Conservation (phyloP, 169 alveolate genomes). For the Plasmodium relictum region DNA sequence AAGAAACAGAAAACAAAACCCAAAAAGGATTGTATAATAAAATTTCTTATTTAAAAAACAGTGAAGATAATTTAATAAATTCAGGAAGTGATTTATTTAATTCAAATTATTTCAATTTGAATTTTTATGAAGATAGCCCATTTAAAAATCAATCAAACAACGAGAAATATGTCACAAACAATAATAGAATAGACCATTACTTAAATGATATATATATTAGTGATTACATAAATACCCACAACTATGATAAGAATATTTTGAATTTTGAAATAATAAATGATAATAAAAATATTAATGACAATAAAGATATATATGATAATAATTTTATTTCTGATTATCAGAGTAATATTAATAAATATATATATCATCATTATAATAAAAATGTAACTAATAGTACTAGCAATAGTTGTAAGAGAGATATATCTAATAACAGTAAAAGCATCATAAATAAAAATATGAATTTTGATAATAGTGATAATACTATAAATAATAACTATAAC, state of each 20-base stretch:
- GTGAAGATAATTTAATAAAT: constrained; percentile 6
- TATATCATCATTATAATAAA: constrained; percentile 4
- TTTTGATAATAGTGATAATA: too few relatives aligned
- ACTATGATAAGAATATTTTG: constrained; percentile 20
- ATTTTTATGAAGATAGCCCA: constrained; percentile 11
- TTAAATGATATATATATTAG: constrained; percentile 29
- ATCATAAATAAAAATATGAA: too few relatives aligned
- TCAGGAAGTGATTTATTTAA: background rate
- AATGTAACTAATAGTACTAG: background rate
- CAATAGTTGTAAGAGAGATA: too few relatives aligned
- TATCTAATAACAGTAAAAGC: too few relatives aligned
- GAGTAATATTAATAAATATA: constrained; percentile 7
- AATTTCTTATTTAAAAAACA: constrained; percentile 18
- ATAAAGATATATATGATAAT: constrained; percentile 11
- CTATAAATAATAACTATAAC: too few relatives aligned
- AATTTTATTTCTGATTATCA: constrained; percentile 12
- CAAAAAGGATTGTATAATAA: constrained; percentile 17
- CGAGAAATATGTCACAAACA: background rate
- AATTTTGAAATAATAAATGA: constrained; percentile 23
- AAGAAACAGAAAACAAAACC: constrained; percentile 9
- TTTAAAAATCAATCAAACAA: background rate
- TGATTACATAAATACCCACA: constrained; percentile 26
- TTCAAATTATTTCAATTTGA: background rate
- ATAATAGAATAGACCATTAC: constrained; percentile 19
- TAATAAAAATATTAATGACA: constrained; percentile 17